Base-by-base conservation (phyloP, 106 monocot species). In the Hemerocallis citrina region DNA sequence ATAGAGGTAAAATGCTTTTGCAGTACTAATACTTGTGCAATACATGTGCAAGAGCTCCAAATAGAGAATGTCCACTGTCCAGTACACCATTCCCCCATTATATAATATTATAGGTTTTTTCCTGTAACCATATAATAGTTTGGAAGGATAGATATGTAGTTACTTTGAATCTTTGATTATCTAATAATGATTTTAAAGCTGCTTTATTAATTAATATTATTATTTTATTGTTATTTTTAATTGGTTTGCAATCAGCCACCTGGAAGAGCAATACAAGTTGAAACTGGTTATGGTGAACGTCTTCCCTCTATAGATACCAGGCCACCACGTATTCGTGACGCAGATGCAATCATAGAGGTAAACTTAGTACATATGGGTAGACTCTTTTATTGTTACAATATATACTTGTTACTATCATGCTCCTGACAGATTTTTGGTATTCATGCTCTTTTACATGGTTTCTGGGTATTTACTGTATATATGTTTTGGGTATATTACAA, bases 261-360 rank as follows among this genome's bases (percentile, higher is more conserved):
- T 29, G 89, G 89, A 11, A 85, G 89, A 73, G 75, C 89, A 44
- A 89, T 89, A 72, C 84, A 85, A 65, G 89, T 89, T 64, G 89
- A 89, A 78, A 57, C 69, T 57, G 73, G 81, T 65, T 78, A 45
- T 66, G 72, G 72, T 40, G 89, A 89, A 50, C 80, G 89, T 8
- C 72, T 81, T 65, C 85, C 89, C 30, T 85, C 89, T 28, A 85
- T 89, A 29, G 89, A 89, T 59, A 89, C 89, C 33, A 71, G 89
- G 59, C 75, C 79, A 61, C 79, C 88, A 24, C 68, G 93, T 15
- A 34, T 61, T 32, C 88, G 93, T 68, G 88, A 93, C 59, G 67
- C 81, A 35, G 93, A 93, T 81, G 72, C 82, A 58, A 69, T 93
- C 49, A 93, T 93, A 66, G 93, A 93, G 88, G 93, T 93, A 79